Base-by-base conservation (phyloP, 495 filamentous ascomycete genomes). In the Talaromyces trachyspermus region DNA sequence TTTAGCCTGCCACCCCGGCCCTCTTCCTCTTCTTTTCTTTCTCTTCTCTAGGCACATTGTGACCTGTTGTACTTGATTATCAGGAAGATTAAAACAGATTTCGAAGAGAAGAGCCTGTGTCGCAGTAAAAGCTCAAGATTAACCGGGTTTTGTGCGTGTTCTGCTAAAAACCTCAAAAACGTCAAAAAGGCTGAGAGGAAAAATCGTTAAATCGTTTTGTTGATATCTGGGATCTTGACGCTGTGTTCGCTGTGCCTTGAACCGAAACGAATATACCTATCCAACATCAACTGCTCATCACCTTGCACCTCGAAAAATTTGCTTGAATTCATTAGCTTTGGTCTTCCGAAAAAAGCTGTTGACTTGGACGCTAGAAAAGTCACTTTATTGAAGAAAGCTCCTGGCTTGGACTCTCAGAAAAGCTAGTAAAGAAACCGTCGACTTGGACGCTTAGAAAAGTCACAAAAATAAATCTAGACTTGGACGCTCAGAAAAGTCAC, bases 81-180 rank as follows among this genome's bases (percentile, higher is more conserved):
- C 39, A 23, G 20, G 26, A 24, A n/a, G 39, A 23, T 42, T 42
- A 23, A 46, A 46, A 24, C 44, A 46, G 44, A 17, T 46, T n/a
- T n/a, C 18, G 42, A 17, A 6, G 2, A 22, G 30, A 46, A 29
- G 30, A 29, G 29, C 44, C 44, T 14, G 35, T 12, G 10, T 33
- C 23, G 44, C 19, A 11, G 29, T 36, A 46, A 46, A 46, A 46
- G 44, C 44, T 46, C 44, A 33, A 46, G 44, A 33, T 33, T 15
- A 35, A 46, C 44, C 30, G 44, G 44, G 44, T 46, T 46, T 37
- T 23, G 19, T 46, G 44, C 44, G 44, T 46, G 44, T 37, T 46
- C 12, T 35, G 30, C 29, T 36, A 46, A 46, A 43, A 46, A 32
- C 27, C 44, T 33, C 30, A 37, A 46, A 46, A 46, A 42, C 39